A percentile compares a stretch with the other conserved stretches of the same genome.
Evolutionary conservation across 1,139 yeast genomes (phyloP).

Genomic region (Yamadazyma blattariae): DNA sequence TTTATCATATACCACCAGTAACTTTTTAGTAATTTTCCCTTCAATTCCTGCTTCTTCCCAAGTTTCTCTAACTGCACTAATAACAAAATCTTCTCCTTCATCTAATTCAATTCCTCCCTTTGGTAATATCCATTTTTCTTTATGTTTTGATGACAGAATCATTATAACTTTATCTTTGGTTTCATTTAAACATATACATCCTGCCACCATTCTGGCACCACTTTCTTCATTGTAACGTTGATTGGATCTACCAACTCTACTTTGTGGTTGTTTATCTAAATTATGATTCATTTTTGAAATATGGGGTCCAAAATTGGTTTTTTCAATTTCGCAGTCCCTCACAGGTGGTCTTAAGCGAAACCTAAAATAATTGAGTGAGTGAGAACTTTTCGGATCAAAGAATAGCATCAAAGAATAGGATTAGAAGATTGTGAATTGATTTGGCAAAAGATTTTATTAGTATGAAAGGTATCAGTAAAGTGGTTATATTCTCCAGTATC

Average conservation of each 20-base stretch:
- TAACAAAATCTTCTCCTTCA: constrained; percentile 55
- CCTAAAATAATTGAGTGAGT: no score
- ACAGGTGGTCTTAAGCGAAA: no score
- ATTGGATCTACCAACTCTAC: constrained; percentile 36
- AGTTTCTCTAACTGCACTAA: constrained; percentile 79
- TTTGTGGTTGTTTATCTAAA: constrained; percentile 6
- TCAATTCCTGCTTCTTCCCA: constrained; percentile 98
- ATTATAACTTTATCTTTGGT: constrained; percentile 63
- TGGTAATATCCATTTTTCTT: constrained; percentile 80
- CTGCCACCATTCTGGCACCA: constrained; percentile 88
- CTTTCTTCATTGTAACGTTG: constrained; percentile 46
- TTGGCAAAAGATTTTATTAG: no score
- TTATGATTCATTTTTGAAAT: not conserved
- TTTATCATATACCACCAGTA: constrained; percentile 69
- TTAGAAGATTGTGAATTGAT: no score
- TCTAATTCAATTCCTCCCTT: constrained; percentile 95
- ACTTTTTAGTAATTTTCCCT: constrained; percentile 51
- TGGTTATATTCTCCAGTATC: no score
- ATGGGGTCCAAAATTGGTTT: no score
- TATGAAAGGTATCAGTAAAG: no score
- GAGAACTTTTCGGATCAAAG: no score
- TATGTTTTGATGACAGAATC: constrained; percentile 69
- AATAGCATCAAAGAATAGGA: no score
- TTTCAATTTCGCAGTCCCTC: not conserved
- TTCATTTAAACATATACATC: constrained; percentile 71